phyloP scores from a whole-genome alignment of 2,329 filamentous ascomycete species.

The Lizonia empirigonia region DNA sequence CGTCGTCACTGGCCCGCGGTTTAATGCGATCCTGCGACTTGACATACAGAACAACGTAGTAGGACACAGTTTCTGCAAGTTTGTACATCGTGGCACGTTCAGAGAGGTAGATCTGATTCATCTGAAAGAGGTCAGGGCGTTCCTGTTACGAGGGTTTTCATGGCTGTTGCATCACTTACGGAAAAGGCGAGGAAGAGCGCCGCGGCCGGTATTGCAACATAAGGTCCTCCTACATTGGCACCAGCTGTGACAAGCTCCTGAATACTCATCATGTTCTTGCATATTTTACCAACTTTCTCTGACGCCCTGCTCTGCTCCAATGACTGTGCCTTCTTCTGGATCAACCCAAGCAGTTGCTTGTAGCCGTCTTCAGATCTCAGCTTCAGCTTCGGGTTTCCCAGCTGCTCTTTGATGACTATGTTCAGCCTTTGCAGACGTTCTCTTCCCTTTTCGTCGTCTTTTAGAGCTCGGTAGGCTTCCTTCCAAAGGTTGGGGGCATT shows the following conservation, averaged over 20 bases:
- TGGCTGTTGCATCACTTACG: conserved; percentile 4
- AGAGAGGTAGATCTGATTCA: conserved; percentile 20
- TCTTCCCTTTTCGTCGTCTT: conserved; percentile 17
- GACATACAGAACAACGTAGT: conserved; percentile 21
- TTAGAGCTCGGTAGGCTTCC: conserved; percentile 22
- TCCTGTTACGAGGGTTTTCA: not conserved
- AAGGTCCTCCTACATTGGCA: conserved; percentile 23
- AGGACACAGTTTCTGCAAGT: conserved; percentile 18
- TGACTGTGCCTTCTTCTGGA: conserved; percentile 10
- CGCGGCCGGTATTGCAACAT: conserved; percentile 24
- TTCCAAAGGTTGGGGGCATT: conserved; percentile 21
- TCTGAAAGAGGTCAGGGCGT: not conserved
- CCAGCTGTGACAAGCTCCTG: conserved; percentile 23
- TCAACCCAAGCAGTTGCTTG: conserved; percentile 16
- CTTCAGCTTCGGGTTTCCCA: conserved; percentile 21
- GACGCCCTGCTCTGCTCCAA: conserved; percentile 12
- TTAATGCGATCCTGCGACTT: conserved; percentile 18
- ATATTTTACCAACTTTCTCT: conserved; percentile 17
- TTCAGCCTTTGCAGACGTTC: conserved; percentile 23
- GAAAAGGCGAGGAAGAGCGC: conserved; percentile 26
- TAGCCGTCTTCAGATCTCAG: conserved; percentile 22
- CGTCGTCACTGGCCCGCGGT: conserved; percentile 11
- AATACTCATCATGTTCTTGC: conserved; percentile 20
- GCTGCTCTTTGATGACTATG: conserved; percentile 17
- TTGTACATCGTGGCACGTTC: conserved; percentile 22